These are phyloP conservation scores for Citropsis articulata DNA, from an alignment of 345 rosid genomes.

Conservation along the genomic window DNA sequence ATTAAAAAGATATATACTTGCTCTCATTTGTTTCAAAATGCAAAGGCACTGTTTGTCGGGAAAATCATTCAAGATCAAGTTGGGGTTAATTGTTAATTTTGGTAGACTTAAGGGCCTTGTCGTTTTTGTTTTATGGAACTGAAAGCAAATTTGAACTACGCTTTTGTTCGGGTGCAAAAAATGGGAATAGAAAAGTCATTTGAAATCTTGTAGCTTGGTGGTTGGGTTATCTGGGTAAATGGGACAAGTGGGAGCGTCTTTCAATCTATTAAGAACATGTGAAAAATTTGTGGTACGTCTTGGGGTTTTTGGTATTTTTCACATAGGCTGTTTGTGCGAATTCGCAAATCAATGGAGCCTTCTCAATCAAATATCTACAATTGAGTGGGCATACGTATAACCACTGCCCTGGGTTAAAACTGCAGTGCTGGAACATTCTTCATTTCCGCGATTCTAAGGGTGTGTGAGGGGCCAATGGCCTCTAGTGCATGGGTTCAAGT, in stretches of 20 bases:
- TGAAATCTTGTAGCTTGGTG: background rate
- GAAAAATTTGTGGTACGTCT: background rate
- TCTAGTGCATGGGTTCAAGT: no score
- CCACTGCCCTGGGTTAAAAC: no score
- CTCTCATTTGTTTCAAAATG: background rate
- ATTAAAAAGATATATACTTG: background rate
- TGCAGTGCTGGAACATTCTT: background rate
- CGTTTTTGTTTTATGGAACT: background rate
- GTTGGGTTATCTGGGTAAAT: background rate
- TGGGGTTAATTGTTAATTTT: background rate
- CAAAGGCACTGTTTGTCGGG: background rate
- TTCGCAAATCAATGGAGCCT: no score
- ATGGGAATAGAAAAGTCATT: background rate
- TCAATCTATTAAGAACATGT: background rate
- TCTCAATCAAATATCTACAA: no score
- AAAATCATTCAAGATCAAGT: background rate
- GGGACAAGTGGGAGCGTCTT: background rate
- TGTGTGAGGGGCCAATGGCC: no score
- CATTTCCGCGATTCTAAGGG: background rate
- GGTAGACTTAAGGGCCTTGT: background rate
- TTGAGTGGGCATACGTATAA: no score
- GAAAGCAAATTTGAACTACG: background rate
- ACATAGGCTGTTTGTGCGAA: no score
- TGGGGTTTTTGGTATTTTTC: no score
- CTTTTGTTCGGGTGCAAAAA: background rate